These are phyloP conservation scores for Mortierella antarctica DNA, from an alignment of 192 early-diverging fungal species.

Conservation along the genomic window DNA sequence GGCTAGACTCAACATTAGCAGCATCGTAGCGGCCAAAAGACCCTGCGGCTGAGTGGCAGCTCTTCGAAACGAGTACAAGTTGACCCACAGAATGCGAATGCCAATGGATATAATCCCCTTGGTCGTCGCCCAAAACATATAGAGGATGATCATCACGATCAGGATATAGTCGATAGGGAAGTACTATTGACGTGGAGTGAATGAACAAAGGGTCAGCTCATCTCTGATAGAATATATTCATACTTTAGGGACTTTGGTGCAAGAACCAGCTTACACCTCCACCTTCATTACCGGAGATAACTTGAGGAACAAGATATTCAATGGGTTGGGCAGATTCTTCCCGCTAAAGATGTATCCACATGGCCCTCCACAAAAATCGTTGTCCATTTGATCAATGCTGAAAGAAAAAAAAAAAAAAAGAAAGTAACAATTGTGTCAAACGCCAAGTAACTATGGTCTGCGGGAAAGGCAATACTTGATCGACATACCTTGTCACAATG, in stretches of 20 bases:
- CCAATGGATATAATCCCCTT: slow-evolving; percentile 64
- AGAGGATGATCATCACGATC: slow-evolving; percentile 61
- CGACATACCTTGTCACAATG: slow-evolving; percentile 26
- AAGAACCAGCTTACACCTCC: background rate
- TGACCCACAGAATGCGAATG: slow-evolving; percentile 66
- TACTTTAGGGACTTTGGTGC: background rate
- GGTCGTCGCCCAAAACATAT: slow-evolving; percentile 66
- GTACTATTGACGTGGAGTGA: slow-evolving; percentile 20
- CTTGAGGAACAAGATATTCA: slow-evolving; percentile 61
- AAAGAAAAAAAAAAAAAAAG: background rate
- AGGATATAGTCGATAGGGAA: slow-evolving; percentile 67
- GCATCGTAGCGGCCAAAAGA: slow-evolving; percentile 58
- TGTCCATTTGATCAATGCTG: slow-evolving; percentile 60
- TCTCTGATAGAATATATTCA: background rate
- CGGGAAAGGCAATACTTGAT: background rate
- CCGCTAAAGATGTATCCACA: slow-evolving; percentile 66
- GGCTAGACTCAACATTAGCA: slow-evolving; percentile 62
- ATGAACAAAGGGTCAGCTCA: slow-evolving; percentile 1
- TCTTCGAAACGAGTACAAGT: slow-evolving; percentile 60
- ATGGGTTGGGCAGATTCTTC: slow-evolving; percentile 60
- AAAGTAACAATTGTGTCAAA: background rate
- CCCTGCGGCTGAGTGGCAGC: slow-evolving; percentile 69
- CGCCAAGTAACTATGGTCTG: background rate
- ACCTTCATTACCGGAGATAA: slow-evolving; percentile 52
- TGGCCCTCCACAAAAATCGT: slow-evolving; percentile 63